Conservation (phyloP, 2,329 filamentous ascomycete species). For the Diatrype stigma region DNA sequence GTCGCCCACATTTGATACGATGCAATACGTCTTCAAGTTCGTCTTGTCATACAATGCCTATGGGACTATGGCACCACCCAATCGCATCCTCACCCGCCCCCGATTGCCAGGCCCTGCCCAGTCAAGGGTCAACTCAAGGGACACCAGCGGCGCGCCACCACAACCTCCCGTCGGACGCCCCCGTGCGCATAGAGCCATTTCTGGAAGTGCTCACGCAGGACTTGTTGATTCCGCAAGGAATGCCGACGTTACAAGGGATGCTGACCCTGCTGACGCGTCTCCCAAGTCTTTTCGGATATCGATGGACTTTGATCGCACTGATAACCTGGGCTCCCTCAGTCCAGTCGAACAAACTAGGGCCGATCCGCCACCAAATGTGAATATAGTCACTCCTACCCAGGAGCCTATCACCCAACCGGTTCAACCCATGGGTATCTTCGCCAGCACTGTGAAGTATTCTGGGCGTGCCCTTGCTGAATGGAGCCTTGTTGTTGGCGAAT, state of each 20-base stretch:
- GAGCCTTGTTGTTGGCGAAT: constrained; percentile 70
- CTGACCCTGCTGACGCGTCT: constrained; percentile 31
- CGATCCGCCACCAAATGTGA: constrained; percentile 12
- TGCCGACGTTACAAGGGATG: constrained; percentile 50
- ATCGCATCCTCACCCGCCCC: constrained; percentile 63
- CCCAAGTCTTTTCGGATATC: constrained; percentile 22
- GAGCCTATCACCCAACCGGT: constrained; percentile 38
- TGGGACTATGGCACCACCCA: constrained; percentile 49
- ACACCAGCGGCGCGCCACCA: constrained; percentile 35
- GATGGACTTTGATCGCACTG: constrained; percentile 16
- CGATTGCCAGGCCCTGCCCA: constrained; percentile 69
- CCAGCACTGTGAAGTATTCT: constrained; percentile 53
- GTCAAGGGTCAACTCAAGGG: constrained; percentile 46
- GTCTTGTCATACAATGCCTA: constrained; percentile 61
- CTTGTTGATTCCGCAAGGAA: constrained; percentile 49
- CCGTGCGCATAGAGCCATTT: constrained; percentile 42
- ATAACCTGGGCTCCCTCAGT: constrained; percentile 15
- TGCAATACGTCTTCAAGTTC: constrained; percentile 69
- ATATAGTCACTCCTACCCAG: constrained; percentile 16
- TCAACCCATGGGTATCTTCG: constrained; percentile 42
- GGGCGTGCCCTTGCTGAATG: constrained; percentile 77
- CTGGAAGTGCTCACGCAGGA: constrained; percentile 41
- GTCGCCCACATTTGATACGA: constrained; percentile 49
- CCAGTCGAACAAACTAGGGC: constrained; percentile 17
- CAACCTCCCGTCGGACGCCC: constrained; percentile 35